Percentiles rank a stretch among this genome's conserved stretches.
These are phyloP conservation scores for Myriangium duriaei DNA, from an alignment of 2,329 filamentous ascomycete species.

Conservation along the genomic window DNA sequence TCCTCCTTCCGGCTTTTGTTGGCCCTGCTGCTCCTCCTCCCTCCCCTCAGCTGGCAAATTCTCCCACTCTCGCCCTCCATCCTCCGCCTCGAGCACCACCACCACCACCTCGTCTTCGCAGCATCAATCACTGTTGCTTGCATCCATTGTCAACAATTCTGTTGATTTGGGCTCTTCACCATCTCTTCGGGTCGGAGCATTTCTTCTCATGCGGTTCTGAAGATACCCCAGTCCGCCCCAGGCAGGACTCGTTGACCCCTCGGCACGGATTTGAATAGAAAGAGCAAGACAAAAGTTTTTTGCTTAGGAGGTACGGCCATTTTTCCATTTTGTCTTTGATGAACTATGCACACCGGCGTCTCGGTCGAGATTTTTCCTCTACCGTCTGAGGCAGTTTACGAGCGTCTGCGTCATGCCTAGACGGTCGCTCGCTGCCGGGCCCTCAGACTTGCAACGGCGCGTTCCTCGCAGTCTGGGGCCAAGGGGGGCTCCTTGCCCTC, in stretches of 20 bases:
- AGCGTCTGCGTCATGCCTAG: not conserved
- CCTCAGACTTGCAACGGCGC: conserved; percentile 5
- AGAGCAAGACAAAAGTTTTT: not conserved
- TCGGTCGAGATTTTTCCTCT: not conserved
- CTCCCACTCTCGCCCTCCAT: not conserved
- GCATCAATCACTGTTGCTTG: not conserved
- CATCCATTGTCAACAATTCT: too few species aligned
- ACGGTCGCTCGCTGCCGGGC: not conserved
- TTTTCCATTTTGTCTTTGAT: not conserved
- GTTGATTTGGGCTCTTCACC: too few species aligned
- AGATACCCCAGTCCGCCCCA: conserved; percentile 9
- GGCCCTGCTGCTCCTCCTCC: conserved; percentile 2
- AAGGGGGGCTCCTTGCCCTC: not conserved
- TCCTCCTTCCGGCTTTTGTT: conserved; percentile 4
- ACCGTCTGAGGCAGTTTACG: not conserved
- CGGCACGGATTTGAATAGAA: not conserved
- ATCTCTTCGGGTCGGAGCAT: not conserved
- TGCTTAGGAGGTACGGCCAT: not conserved
- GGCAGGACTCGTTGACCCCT: conserved; percentile 7
- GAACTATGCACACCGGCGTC: not conserved
- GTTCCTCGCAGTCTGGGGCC: not conserved
- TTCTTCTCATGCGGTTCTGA: conserved; percentile 7
- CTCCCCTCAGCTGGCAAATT: not conserved
- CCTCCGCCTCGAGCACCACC: not conserved
- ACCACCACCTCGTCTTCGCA: not conserved